A percentile compares a stretch with the other conserved stretches of the same genome.
Evolutionary conservation across 2,329 filamentous ascomycete genomes (phyloP).

Genomic region (Colletotrichum liriopes): DNA sequence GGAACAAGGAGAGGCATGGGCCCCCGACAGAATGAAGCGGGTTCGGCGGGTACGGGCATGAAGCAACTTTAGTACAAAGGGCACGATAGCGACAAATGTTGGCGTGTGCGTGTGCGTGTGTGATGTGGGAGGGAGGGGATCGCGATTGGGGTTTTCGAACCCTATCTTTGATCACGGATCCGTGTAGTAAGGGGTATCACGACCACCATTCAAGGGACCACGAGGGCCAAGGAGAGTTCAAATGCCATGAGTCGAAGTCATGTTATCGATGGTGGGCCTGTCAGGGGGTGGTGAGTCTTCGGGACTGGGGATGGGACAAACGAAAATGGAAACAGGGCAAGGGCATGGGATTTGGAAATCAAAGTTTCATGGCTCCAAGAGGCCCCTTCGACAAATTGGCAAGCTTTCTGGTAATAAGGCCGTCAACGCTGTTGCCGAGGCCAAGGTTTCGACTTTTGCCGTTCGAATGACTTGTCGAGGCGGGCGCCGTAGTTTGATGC

Average conservation of each 20-base stretch:
- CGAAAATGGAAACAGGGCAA: constrained; percentile 31
- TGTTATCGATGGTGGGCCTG: constrained; percentile 37
- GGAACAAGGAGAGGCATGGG: neutral
- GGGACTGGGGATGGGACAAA: neutral
- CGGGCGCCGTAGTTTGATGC: constrained; percentile 7
- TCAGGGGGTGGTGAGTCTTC: neutral
- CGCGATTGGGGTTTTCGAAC: constrained; percentile 36
- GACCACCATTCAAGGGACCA: neutral
- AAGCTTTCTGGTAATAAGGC: constrained; percentile 1
- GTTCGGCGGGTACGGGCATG: constrained; percentile 6
- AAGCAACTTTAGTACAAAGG: neutral
- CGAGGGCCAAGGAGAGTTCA: neutral
- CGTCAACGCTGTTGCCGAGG: neutral
- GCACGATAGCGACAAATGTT: constrained; percentile 12
- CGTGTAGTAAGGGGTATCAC: constrained; percentile 13
- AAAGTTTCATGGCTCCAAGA: constrained; percentile 21
- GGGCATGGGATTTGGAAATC: constrained; percentile 8
- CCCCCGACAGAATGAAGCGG: constrained; percentile 1
- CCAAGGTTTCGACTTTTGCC: constrained; percentile 21
- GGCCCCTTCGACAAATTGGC: constrained; percentile 12
- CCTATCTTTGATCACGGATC: neutral
- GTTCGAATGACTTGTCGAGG: neutral
- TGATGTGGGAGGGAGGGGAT: constrained; percentile 22
- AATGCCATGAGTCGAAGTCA: constrained; percentile 30
- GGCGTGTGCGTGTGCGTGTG: constrained; percentile 1